These are phyloP conservation scores for Candida vartiovaarae DNA, from an alignment of 805 yeast species.

Conservation along the genomic window DNA sequence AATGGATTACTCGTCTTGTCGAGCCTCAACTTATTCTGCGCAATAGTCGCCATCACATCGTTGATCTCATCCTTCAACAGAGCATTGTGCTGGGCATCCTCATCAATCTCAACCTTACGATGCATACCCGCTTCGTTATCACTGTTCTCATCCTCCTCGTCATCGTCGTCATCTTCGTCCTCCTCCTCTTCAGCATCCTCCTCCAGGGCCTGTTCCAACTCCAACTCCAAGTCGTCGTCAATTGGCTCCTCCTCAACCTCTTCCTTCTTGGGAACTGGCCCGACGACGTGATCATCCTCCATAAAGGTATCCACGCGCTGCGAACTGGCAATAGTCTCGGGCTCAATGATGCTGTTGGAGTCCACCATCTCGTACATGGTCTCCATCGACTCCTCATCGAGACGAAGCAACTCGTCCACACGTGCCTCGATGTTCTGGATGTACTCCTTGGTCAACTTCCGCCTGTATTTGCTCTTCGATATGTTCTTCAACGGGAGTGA, in stretches of 20 bases:
- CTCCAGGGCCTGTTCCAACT: constrained; percentile 46
- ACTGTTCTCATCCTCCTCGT: constrained; percentile 28
- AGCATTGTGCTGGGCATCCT: constrained; percentile 58
- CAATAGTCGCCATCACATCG: constrained; percentile 74
- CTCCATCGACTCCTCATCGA: constrained; percentile 82
- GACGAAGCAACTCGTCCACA: constrained; percentile 66
- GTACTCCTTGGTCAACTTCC: constrained; percentile 60
- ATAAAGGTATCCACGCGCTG: constrained; percentile 1
- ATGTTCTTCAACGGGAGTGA: constrained; percentile 75
- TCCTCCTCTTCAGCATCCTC: constrained; percentile 22
- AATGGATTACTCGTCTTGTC: constrained; percentile 74
- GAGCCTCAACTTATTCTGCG: constrained; percentile 65
- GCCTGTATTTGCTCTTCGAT: constrained; percentile 61
- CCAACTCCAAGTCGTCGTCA: constrained; percentile 41
- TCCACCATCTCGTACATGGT: constrained; percentile 71
- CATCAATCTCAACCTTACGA: constrained; percentile 26
- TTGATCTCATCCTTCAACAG: constrained; percentile 76
- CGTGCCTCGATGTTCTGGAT: constrained; percentile 72
- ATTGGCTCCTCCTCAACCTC: constrained; percentile 6
- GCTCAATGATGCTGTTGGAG: constrained; percentile 25
- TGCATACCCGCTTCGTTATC: constrained; percentile 26
- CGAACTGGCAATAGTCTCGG: neutral
- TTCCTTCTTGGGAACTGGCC: constrained; percentile 1
- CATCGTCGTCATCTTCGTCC: constrained; percentile 29
- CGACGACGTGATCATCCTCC: constrained; percentile 1